phyloP scores from a whole-genome alignment of 257 asterid genomes.

The Plantago ovata region DNA sequence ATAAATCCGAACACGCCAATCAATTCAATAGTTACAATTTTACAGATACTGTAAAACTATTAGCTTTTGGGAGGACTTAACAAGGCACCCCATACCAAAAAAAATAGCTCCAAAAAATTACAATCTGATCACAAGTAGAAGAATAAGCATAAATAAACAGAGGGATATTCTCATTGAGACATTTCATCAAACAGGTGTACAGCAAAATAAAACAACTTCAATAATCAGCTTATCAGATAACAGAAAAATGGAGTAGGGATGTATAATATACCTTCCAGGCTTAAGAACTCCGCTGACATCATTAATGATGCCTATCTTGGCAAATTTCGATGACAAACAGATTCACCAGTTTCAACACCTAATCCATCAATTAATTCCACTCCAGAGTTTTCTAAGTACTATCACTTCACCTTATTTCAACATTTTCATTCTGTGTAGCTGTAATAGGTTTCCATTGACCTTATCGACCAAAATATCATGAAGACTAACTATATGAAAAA shows the following conservation, averaged over 20 bases:
- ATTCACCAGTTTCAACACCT: background rate
- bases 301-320: constrained; percentile 30
- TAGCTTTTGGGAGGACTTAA: too few relatives aligned
- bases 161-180: background rate
- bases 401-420: too few relatives aligned
- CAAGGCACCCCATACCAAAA: too few relatives aligned
- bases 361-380: too few relatives aligned
- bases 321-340: constrained; percentile 22
- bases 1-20: too few relatives aligned
- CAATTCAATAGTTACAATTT: too few relatives aligned
- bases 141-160: background rate
- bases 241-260: background rate
- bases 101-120: background rate
- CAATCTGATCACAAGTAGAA: background rate
- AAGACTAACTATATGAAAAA: too few relatives aligned
- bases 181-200: constrained; percentile 9
- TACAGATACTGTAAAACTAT: too few relatives aligned
- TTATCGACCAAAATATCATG: too few relatives aligned
- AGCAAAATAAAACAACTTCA: background rate
- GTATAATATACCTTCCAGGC: constrained; percentile 32
- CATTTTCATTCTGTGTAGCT: too few relatives aligned
- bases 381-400: too few relatives aligned
- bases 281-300: constrained; percentile 32
- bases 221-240: background rate
- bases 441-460: too few relatives aligned